Evolutionary conservation across 306 rosid species (phyloP).

Genomic region (Fagus sylvatica): DNA sequence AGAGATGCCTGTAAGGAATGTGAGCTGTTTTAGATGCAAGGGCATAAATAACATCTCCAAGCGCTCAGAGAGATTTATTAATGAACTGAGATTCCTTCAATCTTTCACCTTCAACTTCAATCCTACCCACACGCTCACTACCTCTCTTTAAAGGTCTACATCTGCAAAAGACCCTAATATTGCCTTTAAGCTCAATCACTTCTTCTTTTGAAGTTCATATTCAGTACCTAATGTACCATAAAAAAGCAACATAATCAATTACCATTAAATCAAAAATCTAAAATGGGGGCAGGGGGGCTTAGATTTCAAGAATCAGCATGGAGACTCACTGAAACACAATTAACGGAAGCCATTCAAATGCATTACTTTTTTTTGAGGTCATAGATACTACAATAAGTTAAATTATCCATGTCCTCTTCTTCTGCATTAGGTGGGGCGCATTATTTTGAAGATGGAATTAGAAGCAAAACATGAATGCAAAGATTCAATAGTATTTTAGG

Average conservation of each 20-base stretch:
- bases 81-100: slow-evolving; percentile 95
- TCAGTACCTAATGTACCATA: slow-evolving; percentile 58
- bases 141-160: slow-evolving; percentile 95
- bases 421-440: slow-evolving; percentile 83
- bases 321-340: slow-evolving; percentile 44
- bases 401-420: slow-evolving; percentile 12
- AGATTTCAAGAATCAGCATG: slow-evolving; percentile 3
- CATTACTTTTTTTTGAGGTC: not conserved
- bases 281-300: not conserved
- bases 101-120: slow-evolving; percentile 97
- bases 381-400: not conserved
- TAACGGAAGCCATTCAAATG: not conserved
- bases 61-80: slow-evolving; percentile 93
- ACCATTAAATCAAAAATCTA: slow-evolving; percentile 4
- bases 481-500: too few species aligned
- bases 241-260: slow-evolving; percentile 20
- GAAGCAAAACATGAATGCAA: too few species aligned
- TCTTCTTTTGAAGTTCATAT: slow-evolving; percentile 67
- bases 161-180: slow-evolving; percentile 94
- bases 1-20: slow-evolving; percentile 80
- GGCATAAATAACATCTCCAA: slow-evolving; percentile 93
- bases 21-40: slow-evolving; percentile 90
- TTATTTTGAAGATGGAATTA: slow-evolving; percentile 88
- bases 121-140: slow-evolving; percentile 96
- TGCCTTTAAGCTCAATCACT: slow-evolving; percentile 88